phyloP scores from a whole-genome alignment of 2,329 filamentous ascomycete genomes.

The Biscogniauxia mediterranea region DNA sequence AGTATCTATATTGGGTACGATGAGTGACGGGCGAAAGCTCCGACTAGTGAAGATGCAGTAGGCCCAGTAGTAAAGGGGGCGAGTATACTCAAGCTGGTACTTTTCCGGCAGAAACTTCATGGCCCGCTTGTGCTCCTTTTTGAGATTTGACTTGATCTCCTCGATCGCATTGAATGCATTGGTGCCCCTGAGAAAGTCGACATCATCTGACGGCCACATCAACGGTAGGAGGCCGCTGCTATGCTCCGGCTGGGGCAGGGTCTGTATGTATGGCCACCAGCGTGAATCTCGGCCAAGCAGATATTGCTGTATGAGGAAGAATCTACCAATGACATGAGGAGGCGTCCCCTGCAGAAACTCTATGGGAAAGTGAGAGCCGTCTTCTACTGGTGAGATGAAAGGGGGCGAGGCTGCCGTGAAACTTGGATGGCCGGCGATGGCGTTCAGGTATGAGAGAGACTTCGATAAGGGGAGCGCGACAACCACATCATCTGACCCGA shows the following conservation, averaged over 20 bases:
- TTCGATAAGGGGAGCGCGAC: slow-evolving; percentile 52
- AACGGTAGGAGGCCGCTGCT: slow-evolving; percentile 55
- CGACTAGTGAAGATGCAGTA: slow-evolving; percentile 64
- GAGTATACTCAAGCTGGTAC: slow-evolving; percentile 39
- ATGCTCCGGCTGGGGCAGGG: slow-evolving; percentile 61
- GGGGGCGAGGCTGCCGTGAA: slow-evolving; percentile 12
- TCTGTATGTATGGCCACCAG: slow-evolving; percentile 67
- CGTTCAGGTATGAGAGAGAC: slow-evolving; percentile 59
- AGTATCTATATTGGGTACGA: slow-evolving; percentile 42
- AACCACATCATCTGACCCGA: slow-evolving; percentile 42
- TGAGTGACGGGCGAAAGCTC: slow-evolving; percentile 62
- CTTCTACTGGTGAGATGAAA: slow-evolving; percentile 7
- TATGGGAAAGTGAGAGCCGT: slow-evolving; percentile 41
- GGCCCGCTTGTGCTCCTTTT: slow-evolving; percentile 45
- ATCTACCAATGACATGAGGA: slow-evolving; percentile 61
- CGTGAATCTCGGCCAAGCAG: slow-evolving; percentile 56
- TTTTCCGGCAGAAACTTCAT: slow-evolving; percentile 36
- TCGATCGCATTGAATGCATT: slow-evolving; percentile 32
- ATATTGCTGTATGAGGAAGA: slow-evolving; percentile 69
- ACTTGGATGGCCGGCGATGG: slow-evolving; percentile 37
- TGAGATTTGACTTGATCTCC: slow-evolving; percentile 45
- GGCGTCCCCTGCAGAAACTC: slow-evolving; percentile 49
- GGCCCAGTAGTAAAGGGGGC: slow-evolving; percentile 61
- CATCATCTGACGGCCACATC: slow-evolving; percentile 62
- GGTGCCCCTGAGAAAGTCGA: slow-evolving; percentile 46